Percentiles rank a stretch among this genome's conserved stretches.
Conservation (phyloP, 169 alveolate species). For the Plasmodium malariae region DNA sequence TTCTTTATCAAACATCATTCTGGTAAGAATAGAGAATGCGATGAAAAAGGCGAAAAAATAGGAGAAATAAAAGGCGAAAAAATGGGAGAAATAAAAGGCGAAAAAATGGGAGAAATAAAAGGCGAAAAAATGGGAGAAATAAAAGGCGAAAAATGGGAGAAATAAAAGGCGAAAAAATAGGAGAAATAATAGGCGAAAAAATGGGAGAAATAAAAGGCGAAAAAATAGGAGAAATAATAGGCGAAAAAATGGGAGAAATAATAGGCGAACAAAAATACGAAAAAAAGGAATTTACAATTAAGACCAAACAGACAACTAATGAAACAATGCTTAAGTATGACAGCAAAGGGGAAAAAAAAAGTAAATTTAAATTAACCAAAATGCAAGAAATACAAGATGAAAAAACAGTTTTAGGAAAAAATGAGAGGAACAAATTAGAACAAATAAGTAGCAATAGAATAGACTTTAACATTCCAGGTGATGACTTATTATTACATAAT, state of each 20-base stretch:
- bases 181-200: background rate
- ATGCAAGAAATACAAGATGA: background rate
- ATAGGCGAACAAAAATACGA: background rate
- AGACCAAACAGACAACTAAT: too few species aligned
- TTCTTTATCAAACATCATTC: too few species aligned
- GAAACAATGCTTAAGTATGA: too few species aligned
- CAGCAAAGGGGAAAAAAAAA: background rate
- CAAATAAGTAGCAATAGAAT: background rate
- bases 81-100: background rate
- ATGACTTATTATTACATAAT: background rate
- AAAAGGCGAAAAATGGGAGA: background rate
- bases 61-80: too few species aligned
- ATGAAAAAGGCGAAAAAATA: too few species aligned
- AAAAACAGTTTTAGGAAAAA: background rate
- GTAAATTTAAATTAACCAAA: background rate
- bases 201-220: background rate
- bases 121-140: background rate
- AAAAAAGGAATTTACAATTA: background rate
- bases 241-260: background rate
- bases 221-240: background rate
- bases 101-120: background rate
- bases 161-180: background rate
- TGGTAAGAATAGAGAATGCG: too few species aligned
- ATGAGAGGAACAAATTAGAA: background rate
- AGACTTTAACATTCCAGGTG: background rate